Evolutionary conservation across 163 green algal genomes (phyloP).

Genomic region (Scenedesmus sp.): DNA sequence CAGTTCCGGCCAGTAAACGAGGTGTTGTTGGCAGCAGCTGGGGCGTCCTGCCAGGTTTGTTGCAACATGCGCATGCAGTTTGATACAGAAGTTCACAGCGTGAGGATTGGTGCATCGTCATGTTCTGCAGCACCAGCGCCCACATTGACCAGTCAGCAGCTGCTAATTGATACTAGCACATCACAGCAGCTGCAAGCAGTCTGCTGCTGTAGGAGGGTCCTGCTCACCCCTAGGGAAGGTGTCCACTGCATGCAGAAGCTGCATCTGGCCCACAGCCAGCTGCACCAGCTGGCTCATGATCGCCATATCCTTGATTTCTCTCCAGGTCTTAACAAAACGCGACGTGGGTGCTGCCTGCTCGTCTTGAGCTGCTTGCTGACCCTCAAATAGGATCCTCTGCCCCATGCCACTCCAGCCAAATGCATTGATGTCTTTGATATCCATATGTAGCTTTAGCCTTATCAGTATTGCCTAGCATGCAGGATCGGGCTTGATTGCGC

Average conservation of each 20-base stretch:
- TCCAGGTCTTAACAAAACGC: slow-evolving; percentile 43
- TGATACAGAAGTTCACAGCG: background rate
- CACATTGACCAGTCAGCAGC: background rate
- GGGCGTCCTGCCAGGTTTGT: background rate
- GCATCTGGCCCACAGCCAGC: slow-evolving; percentile 30
- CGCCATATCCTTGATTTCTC: slow-evolving; percentile 6
- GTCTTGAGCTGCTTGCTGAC: background rate
- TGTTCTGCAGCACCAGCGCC: background rate
- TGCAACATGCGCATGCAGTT: background rate
- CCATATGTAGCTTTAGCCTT: background rate
- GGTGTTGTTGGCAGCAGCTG: background rate
- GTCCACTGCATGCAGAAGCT: slow-evolving; percentile 54
- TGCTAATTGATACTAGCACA: background rate
- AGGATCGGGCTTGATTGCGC: background rate
- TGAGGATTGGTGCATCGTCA: background rate
- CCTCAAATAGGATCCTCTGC: background rate
- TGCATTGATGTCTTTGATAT: background rate
- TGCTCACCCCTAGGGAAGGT: slow-evolving; percentile 41
- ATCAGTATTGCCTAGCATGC: background rate
- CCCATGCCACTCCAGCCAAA: background rate
- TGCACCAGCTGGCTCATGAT: slow-evolving; percentile 3
- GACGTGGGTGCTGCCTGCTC: slow-evolving; percentile 15
- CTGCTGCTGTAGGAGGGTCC: background rate
- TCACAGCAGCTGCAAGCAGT: background rate
- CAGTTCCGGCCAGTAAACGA: no score